phyloP scores from a whole-genome alignment of 306 rosid species.

The Parietaria judaica region DNA sequence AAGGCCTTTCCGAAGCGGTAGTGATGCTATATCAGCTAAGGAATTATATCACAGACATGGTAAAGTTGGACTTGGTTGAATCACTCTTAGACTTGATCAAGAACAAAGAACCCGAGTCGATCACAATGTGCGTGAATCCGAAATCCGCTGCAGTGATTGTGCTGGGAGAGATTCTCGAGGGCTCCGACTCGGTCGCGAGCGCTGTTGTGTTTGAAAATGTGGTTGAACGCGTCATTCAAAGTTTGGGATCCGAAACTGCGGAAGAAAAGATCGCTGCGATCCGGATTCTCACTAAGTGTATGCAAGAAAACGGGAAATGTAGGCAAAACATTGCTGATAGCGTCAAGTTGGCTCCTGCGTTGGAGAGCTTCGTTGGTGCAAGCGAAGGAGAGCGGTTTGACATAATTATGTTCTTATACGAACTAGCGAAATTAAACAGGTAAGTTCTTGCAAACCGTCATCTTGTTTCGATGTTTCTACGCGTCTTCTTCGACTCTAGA shows the following conservation, averaged over 20 bases:
- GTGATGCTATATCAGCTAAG: conserved; percentile 65
- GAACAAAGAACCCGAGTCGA: conserved; percentile 47
- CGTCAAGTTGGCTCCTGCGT: conserved; percentile 53
- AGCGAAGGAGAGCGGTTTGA: conserved; percentile 52
- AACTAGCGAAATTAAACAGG: conserved; percentile 77
- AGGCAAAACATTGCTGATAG: conserved; percentile 64
- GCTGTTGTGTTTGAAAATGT: conserved; percentile 36
- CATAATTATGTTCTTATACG: conserved; percentile 54
- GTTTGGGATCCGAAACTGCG: conserved; percentile 53
- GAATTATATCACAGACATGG: conserved; percentile 31
- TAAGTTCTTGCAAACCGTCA: conserved; percentile 12
- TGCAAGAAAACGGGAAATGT: conserved; percentile 68
- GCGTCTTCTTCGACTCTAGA: conserved; percentile 8
- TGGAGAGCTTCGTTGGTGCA: conserved; percentile 54
- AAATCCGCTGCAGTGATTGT: conserved; percentile 68
- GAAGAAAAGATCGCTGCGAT: conserved; percentile 77
- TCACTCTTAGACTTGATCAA: conserved; percentile 46
- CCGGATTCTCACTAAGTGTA: conserved; percentile 64
- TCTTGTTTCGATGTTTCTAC: conserved; percentile 12
- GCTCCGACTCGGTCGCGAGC: conserved; percentile 34
- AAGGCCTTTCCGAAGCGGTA: conserved; percentile 72
- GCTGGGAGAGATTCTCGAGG: conserved; percentile 46
- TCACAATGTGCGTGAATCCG: conserved; percentile 52
- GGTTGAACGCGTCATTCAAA: conserved; percentile 35
- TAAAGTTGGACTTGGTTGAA: conserved; percentile 43